These are phyloP conservation scores for Colletotrichum chrysophilum DNA, from an alignment of 2,329 filamentous ascomycete genomes.

Conservation along the genomic window DNA sequence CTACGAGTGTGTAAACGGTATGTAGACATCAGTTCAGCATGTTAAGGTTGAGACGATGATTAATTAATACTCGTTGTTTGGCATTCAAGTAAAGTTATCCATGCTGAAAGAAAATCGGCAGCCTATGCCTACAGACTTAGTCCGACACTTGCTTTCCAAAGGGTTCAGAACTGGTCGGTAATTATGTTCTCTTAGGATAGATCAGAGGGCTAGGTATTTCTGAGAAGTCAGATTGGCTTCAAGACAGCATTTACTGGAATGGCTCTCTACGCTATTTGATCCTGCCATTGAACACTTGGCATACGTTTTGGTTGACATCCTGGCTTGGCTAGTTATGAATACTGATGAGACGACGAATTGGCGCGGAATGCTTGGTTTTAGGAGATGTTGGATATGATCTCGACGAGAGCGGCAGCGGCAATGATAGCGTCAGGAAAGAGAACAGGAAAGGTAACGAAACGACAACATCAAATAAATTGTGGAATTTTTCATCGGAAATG, in stretches of 20 bases:
- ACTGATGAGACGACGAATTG: background rate
- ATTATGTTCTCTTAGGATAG: background rate
- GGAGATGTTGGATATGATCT: background rate
- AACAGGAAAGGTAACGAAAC: rapidly evolving
- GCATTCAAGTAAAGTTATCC: background rate
- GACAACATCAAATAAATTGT: background rate
- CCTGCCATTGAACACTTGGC: background rate
- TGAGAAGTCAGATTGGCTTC: background rate
- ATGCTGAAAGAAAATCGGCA: background rate
- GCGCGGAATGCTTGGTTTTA: background rate
- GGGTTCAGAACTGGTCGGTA: rapidly evolving
- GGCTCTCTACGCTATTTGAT: background rate
- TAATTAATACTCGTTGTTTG: background rate
- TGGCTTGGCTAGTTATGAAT: background rate
- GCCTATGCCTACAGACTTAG: rapidly evolving
- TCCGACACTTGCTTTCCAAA: background rate
- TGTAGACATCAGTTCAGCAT: background rate
- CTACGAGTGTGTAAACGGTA: background rate
- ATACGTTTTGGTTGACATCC: background rate
- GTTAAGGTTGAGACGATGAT: background rate
- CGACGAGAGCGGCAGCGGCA: too few species aligned
- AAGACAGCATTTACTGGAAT: background rate
- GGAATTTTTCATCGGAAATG: background rate
- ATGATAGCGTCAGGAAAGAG: too few species aligned
- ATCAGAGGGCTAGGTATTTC: rapidly evolving